phyloP scores from a whole-genome alignment of 176 grass and related monocot species.

The Aegilops longissima region DNA sequence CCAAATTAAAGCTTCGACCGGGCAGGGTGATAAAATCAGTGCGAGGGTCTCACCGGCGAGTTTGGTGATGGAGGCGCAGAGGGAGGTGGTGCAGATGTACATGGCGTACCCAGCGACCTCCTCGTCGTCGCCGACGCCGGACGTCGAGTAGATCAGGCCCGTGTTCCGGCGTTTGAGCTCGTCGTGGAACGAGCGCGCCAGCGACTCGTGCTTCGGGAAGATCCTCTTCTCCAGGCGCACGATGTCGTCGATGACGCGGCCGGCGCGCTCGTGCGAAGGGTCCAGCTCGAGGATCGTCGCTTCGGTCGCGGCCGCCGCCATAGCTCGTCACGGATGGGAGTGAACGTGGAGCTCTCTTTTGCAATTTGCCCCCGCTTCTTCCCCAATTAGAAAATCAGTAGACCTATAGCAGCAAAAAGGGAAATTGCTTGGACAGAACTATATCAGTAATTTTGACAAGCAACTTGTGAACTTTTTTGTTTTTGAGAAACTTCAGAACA shows the following conservation, averaged over 20 bases:
- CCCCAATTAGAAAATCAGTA: neutral
- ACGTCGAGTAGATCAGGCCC: conserved; percentile 60
- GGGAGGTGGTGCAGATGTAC: conserved; percentile 76
- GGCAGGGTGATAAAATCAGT: neutral
- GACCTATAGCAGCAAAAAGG: neutral
- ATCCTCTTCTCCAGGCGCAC: conserved; percentile 73
- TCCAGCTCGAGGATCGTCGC: conserved; percentile 58
- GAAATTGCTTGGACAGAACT: neutral
- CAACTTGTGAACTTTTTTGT: neutral
- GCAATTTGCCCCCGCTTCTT: neutral
- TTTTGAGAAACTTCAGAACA: neutral
- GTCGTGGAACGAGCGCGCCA: conserved; percentile 61
- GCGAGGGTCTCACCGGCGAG: conserved; percentile 61
- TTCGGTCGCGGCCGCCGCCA: conserved; percentile 22
- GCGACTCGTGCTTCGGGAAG: conserved; percentile 97
- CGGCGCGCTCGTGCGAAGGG: conserved; percentile 36
- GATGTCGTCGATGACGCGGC: conserved; percentile 52
- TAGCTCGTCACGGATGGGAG: neutral
- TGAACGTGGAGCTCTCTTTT: conserved; percentile 15
- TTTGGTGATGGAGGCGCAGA: conserved; percentile 86
- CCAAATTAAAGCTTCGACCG: neutral
- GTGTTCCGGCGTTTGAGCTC: conserved; percentile 72
- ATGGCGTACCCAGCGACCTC: conserved; percentile 69
- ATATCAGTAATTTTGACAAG: neutral
- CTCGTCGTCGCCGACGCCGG: conserved; percentile 4